These are phyloP conservation scores for Diplocarpon mali DNA, from an alignment of 2,329 filamentous ascomycete genomes.

Conservation along the genomic window DNA sequence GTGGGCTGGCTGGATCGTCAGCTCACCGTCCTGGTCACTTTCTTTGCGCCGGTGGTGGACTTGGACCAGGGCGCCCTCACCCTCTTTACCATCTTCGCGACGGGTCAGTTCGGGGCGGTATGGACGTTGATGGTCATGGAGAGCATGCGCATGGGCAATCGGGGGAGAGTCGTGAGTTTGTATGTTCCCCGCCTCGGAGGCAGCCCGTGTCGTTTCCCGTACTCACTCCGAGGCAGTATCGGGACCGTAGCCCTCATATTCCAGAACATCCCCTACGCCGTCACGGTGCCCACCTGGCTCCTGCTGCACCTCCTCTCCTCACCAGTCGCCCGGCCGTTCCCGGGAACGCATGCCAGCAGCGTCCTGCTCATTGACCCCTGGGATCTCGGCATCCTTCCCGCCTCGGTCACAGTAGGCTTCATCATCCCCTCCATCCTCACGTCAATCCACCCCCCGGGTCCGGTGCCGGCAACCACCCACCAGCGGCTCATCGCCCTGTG, in stretches of 20 bases:
- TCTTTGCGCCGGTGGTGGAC: conserved; percentile 20
- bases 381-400: conserved; percentile 28
- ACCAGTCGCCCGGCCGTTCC: conserved; percentile 26
- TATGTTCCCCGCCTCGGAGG: conserved; percentile 22
- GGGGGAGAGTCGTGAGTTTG: conserved; percentile 31
- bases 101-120: conserved; percentile 23
- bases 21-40: conserved; percentile 16
- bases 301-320: conserved; percentile 34
- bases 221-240: conserved; percentile 17
- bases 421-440: conserved; percentile 34
- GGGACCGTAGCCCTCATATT: conserved; percentile 31
- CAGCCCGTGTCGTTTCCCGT: not conserved
- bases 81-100: conserved; percentile 16
- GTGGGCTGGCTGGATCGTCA: conserved; percentile 17
- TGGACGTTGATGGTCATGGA: conserved; percentile 32
- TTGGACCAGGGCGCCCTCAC: conserved; percentile 8
- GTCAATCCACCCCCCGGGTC: conserved; percentile 31
- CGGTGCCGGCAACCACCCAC: conserved; percentile 32
- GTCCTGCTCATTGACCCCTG: conserved; percentile 22
- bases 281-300: conserved; percentile 34
- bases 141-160: conserved; percentile 33
- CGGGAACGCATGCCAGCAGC: conserved; percentile 26
- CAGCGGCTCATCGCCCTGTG: conserved; percentile 38
- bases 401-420: conserved; percentile 33
- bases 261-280: conserved; percentile 34